phyloP scores from a whole-genome alignment of 768 basidiomycete genomes.

The Xerocomellus chrysenteron region DNA sequence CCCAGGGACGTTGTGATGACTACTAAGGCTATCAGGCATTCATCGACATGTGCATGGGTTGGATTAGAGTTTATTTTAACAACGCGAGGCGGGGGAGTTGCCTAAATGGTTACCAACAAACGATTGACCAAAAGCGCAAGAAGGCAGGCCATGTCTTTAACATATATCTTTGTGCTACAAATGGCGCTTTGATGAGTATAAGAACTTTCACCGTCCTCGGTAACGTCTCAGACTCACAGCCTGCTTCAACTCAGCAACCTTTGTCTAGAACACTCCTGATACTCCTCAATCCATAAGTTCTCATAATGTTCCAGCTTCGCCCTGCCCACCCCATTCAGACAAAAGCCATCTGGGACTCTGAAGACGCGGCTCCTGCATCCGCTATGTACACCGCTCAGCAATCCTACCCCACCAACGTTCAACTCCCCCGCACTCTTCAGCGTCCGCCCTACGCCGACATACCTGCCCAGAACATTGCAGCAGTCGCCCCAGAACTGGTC shows the following conservation, averaged over 20 bases:
- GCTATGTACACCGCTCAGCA: constrained; percentile 33
- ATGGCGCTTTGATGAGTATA: constrained; percentile 27
- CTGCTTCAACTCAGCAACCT: constrained; percentile 14
- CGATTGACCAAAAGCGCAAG: constrained; percentile 34
- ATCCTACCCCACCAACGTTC: constrained; percentile 40
- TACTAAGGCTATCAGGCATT: constrained; percentile 18
- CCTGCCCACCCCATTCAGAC: constrained; percentile 37
- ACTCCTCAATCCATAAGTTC: neutral
- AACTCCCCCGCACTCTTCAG: constrained; percentile 70
- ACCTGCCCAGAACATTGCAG: constrained; percentile 50
- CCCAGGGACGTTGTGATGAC: constrained; percentile 30
- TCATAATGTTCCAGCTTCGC: constrained; percentile 36
- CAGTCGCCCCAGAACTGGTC: constrained; percentile 51
- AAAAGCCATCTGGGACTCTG: constrained; percentile 37
- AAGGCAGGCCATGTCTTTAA: constrained; percentile 24
- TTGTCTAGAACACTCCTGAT: constrained; percentile 20
- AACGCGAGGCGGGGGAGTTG: constrained; percentile 19
- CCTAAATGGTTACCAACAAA: constrained; percentile 35
- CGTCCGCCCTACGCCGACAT: constrained; percentile 61
- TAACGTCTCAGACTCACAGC: constrained; percentile 17
- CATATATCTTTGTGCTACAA: constrained; percentile 37
- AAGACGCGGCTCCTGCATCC: constrained; percentile 25
- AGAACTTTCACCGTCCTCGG: constrained; percentile 21
- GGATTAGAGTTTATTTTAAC: constrained; percentile 22
- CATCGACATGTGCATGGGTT: constrained; percentile 2